Conservation (phyloP, 1,139 yeast species). For the Candida sojae region DNA sequence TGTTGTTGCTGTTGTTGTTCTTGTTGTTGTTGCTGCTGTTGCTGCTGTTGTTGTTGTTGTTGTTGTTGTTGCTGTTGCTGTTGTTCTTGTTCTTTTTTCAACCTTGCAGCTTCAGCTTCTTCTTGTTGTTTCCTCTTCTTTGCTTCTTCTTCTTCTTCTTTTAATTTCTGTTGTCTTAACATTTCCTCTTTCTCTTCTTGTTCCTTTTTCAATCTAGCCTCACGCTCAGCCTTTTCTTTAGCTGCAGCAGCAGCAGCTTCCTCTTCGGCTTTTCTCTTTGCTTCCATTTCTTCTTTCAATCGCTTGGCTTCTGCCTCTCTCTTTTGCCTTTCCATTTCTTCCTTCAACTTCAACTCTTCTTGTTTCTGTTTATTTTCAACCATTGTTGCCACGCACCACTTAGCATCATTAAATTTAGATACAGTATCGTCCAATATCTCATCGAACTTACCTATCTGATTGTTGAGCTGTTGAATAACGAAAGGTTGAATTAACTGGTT, state of each 20-base stretch:
- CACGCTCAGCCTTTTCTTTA: constrained; percentile 18
- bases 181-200: constrained; percentile 19
- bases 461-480: constrained; percentile 41
- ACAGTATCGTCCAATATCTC: constrained; percentile 47
- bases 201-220: constrained; percentile 20
- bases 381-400: constrained; percentile 49
- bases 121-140: constrained; percentile 14
- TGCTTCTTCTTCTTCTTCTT: constrained; percentile 11
- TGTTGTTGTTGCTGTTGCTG: constrained; percentile 8
- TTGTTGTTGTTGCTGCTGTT: constrained; percentile 8
- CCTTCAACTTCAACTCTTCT: constrained; percentile 42
- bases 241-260: constrained; percentile 20
- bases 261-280: constrained; percentile 20
- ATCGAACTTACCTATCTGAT: constrained; percentile 40
- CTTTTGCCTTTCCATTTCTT: constrained; percentile 39
- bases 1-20: constrained; percentile 11
- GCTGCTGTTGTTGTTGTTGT: constrained; percentile 8
- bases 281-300: constrained; percentile 24
- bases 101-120: constrained; percentile 12
- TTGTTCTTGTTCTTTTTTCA: constrained; percentile 7
- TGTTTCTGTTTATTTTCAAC: constrained; percentile 45
- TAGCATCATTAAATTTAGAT: constrained; percentile 45
- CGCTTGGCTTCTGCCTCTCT: constrained; percentile 24
- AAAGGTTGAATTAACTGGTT: constrained; percentile 45
- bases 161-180: constrained; percentile 3